These are phyloP conservation scores for Rhodofomes roseus DNA, from an alignment of 1,284 basidiomycete species.

Conservation along the genomic window DNA sequence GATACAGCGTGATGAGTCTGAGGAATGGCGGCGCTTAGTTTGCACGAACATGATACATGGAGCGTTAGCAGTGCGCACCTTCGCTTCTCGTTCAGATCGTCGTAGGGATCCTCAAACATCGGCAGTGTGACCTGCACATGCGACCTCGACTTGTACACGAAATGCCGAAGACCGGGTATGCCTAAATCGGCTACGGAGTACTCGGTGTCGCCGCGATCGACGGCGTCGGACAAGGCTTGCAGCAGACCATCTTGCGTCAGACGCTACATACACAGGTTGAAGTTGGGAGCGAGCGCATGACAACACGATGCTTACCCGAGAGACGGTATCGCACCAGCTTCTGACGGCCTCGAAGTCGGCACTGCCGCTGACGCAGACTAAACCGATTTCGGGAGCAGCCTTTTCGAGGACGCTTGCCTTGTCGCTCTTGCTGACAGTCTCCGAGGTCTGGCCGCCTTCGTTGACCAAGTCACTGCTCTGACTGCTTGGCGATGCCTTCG, in stretches of 20 bases:
- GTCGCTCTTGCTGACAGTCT: not conserved
- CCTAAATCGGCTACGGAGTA: conserved; percentile 71
- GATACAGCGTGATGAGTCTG: conserved; percentile 82
- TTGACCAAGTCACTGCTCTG: not conserved
- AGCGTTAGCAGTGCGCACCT: conserved; percentile 40
- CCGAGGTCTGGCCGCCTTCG: not conserved
- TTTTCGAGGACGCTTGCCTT: not conserved
- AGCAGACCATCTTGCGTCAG: conserved; percentile 59
- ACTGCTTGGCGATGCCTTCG: not conserved
- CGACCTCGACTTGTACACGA: conserved; percentile 87
- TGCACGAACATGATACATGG: no score
- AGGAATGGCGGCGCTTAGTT: not conserved
- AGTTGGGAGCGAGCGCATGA: not conserved
- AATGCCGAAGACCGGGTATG: conserved; percentile 89
- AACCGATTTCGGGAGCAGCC: conserved; percentile 38
- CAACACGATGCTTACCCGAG: conserved; percentile 42
- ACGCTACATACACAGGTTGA: conserved; percentile 39
- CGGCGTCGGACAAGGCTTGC: conserved; percentile 42
- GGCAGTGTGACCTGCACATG: conserved; percentile 89
- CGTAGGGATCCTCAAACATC: conserved; percentile 80
- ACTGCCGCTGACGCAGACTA: conserved; percentile 67
- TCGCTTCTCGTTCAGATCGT: conserved; percentile 50
- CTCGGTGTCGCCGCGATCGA: conserved; percentile 47
- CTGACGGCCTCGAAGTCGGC: conserved; percentile 69
- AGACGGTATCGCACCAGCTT: conserved; percentile 66